phyloP scores from a whole-genome alignment of 306 rosid species.

The Quercus aquifolioides region DNA sequence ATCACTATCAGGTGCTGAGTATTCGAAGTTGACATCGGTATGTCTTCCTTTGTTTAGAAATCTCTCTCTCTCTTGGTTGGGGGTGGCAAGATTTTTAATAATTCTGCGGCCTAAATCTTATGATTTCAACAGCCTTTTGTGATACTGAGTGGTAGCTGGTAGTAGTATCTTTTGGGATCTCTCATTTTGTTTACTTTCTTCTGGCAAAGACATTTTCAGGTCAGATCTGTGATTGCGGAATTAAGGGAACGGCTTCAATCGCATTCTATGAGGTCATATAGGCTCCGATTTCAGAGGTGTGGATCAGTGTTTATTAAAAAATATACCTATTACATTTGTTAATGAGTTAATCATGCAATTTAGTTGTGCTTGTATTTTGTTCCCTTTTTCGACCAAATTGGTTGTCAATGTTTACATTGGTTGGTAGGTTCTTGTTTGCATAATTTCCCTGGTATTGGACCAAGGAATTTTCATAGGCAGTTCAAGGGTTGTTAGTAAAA shows the following conservation, averaged over 20 bases:
- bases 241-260: conserved; percentile 90
- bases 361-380: background rate
- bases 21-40: conserved; percentile 98
- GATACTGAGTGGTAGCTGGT: conserved; percentile 1
- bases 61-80: background rate
- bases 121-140: background rate
- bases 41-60: conserved; percentile 51
- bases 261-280: conserved; percentile 92
- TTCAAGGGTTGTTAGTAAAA: background rate
- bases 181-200: conserved; percentile 92
- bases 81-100: background rate
- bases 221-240: conserved; percentile 87
- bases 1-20: conserved; percentile 87
- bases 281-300: conserved; percentile 90
- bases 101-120: background rate
- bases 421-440: background rate
- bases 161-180: conserved; percentile 32
- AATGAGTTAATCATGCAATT: background rate
- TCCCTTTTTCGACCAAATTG: background rate
- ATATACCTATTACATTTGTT: background rate
- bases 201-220: conserved; percentile 99
- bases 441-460: background rate
- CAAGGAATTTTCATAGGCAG: background rate
- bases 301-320: background rate
- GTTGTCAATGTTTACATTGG: background rate